Percentiles rank a stretch among this genome's conserved stretches.
Conservation (phyloP, 2,329 filamentous ascomycete species). For the Coleophoma cylindrospora region DNA sequence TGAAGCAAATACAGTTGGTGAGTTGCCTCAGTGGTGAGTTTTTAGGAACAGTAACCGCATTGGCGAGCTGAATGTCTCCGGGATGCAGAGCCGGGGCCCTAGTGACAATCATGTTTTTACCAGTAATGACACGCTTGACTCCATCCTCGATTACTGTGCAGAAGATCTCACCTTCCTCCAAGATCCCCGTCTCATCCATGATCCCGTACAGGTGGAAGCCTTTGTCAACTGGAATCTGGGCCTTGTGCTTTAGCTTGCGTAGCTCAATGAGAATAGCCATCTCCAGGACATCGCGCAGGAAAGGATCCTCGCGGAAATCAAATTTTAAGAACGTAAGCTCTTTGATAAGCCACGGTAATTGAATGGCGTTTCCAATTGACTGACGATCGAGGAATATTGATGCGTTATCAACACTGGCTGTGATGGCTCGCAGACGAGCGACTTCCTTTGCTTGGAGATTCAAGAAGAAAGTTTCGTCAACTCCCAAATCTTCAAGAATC, state of each 20-base stretch:
- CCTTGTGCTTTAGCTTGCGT: slow-evolving; percentile 71
- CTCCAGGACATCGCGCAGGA: slow-evolving; percentile 67
- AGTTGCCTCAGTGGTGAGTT: slow-evolving; percentile 57
- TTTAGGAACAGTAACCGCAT: slow-evolving; percentile 53
- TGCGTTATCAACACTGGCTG: slow-evolving; percentile 53
- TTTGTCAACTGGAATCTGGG: slow-evolving; percentile 64
- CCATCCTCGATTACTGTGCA: slow-evolving; percentile 46
- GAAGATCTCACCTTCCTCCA: slow-evolving; percentile 65
- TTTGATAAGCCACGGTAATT: slow-evolving; percentile 57
- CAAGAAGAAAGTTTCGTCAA: slow-evolving; percentile 54
- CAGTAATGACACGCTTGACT: slow-evolving; percentile 22
- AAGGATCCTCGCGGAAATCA: slow-evolving; percentile 62
- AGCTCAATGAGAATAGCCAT: slow-evolving; percentile 66
- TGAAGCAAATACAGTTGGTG: slow-evolving; percentile 75
- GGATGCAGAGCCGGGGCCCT: slow-evolving; percentile 79
- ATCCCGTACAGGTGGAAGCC: slow-evolving; percentile 78
- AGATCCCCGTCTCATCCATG: slow-evolving; percentile 72
- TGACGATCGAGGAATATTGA: slow-evolving; percentile 60
- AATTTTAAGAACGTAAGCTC: slow-evolving; percentile 52
- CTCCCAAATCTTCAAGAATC: slow-evolving; percentile 74
- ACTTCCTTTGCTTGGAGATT: slow-evolving; percentile 60
- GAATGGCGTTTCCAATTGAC: slow-evolving; percentile 53
- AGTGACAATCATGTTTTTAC: slow-evolving; percentile 50
- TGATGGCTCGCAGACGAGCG: slow-evolving; percentile 51
- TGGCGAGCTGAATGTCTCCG: slow-evolving; percentile 68